These are phyloP conservation scores for Tylopilus cervinicoccineus DNA, from an alignment of 768 basidiomycete genomes.

Conservation along the genomic window DNA sequence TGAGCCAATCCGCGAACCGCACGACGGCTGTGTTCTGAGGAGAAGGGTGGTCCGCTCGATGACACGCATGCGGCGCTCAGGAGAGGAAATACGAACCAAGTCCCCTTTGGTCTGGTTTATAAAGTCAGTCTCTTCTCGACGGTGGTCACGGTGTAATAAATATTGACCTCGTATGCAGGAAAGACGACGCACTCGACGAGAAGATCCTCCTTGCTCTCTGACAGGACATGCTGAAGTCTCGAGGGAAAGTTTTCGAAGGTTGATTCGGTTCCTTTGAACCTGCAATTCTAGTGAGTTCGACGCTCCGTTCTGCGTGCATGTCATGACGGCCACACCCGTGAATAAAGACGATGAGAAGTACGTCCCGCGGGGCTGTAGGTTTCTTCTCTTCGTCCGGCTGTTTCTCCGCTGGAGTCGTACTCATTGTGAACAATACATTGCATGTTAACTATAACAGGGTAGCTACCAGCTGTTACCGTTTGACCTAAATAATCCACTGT, in stretches of 20 bases:
- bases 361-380: constrained; percentile 30
- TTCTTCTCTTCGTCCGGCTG: constrained; percentile 3
- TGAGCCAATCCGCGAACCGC: constrained; percentile 89
- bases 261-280: constrained; percentile 60
- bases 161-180: constrained; percentile 78
- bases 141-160: constrained; percentile 3
- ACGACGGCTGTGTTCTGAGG: constrained; percentile 73
- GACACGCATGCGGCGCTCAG: background rate
- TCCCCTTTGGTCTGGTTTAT: constrained; percentile 80
- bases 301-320: background rate
- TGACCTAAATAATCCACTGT: background rate
- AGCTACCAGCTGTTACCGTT: background rate
- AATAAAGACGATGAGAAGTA: constrained; percentile 69
- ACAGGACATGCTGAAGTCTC: constrained; percentile 71
- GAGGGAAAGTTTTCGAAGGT: constrained; percentile 79
- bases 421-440: constrained; percentile 10
- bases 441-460: constrained; percentile 13
- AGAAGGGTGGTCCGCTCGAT: background rate
- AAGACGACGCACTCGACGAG: constrained; percentile 76
- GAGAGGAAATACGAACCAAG: constrained; percentile 50
- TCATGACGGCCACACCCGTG: constrained; percentile 54
- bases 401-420: constrained; percentile 4
- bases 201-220: constrained; percentile 54
- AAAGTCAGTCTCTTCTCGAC: constrained; percentile 10
- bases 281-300: constrained; percentile 16